Evolutionary conservation across 176 grass and related monocot species (phyloP).

Genomic region (Neostapfia colusana): DNA sequence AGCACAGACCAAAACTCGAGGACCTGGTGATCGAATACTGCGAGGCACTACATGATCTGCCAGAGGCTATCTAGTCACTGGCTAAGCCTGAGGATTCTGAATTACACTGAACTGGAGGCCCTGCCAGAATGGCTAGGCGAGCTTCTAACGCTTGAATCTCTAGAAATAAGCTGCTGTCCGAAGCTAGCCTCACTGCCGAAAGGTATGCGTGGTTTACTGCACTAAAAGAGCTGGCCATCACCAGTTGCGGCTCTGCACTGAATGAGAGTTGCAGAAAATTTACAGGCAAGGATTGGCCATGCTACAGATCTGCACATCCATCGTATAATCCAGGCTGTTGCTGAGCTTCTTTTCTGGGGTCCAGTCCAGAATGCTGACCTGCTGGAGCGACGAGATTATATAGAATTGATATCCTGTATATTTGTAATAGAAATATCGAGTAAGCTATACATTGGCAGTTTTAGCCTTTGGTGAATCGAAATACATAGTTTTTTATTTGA

Average conservation of each 20-base stretch:
- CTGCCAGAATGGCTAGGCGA: constrained; percentile 58
- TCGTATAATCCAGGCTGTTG: too few relatives aligned
- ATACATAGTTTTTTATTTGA: too few relatives aligned
- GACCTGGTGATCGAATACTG: constrained; percentile 49
- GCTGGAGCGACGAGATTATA: too few relatives aligned
- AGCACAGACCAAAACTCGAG: constrained; percentile 44
- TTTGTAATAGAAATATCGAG: too few relatives aligned
- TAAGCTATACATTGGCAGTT: too few relatives aligned
- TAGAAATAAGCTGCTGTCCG: constrained; percentile 47
- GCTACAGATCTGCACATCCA: too few relatives aligned
- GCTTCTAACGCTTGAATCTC: constrained; percentile 25
- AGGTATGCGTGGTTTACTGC: constrained; percentile 41
- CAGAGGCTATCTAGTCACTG: constrained; percentile 43
- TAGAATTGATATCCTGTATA: too few relatives aligned
- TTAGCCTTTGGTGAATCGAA: too few relatives aligned
- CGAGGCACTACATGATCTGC: constrained; percentile 36
- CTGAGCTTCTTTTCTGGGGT: too few relatives aligned
- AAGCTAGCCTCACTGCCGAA: constrained; percentile 35
- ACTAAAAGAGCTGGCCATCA: constrained; percentile 45
- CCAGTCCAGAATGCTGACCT: too few relatives aligned
- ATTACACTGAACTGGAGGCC: constrained; percentile 42
- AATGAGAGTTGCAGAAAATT: constrained; percentile 33
- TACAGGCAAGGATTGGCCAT: constrained; percentile 53
- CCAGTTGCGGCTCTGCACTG: constrained; percentile 26
- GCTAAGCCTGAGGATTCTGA: constrained; percentile 40